phyloP scores from a whole-genome alignment of 73 alveolate species.

The Stentor coeruleus region DNA sequence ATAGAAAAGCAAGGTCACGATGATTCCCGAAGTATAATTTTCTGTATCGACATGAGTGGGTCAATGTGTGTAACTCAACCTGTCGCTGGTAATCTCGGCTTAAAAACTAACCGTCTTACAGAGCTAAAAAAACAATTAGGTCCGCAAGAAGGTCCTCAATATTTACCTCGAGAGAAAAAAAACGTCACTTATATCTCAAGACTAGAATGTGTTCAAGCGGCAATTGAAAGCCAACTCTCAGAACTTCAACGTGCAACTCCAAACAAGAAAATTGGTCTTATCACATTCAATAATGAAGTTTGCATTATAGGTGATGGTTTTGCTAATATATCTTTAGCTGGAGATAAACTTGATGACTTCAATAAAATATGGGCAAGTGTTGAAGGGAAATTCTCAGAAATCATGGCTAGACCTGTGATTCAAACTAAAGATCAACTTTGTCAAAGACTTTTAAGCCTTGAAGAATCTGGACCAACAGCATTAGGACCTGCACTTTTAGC shows the following conservation, averaged over 20 bases:
- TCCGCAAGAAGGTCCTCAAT: slow-evolving; percentile 54
- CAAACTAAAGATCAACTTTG: slow-evolving; percentile 49
- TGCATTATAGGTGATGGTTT: slow-evolving; percentile 87
- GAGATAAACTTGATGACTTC: slow-evolving; percentile 65
- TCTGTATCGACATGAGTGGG: slow-evolving; percentile 87
- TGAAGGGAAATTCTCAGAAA: slow-evolving; percentile 36
- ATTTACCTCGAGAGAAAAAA: slow-evolving; percentile 47
- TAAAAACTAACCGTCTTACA: slow-evolving; percentile 28
- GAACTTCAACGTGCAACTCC: slow-evolving; percentile 66
- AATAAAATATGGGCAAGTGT: slow-evolving; percentile 45
- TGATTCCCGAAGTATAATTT: slow-evolving; percentile 45
- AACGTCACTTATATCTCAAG: slow-evolving; percentile 78
- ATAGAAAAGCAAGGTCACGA: slow-evolving; percentile 8
- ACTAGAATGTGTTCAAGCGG: slow-evolving; percentile 85
- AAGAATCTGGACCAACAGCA: slow-evolving; percentile 92
- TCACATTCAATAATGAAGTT: slow-evolving; percentile 84
- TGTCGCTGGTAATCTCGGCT: not conserved
- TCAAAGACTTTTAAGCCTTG: slow-evolving; percentile 44
- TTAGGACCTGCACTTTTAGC: slow-evolving; percentile 88
- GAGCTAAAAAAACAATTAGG: slow-evolving; percentile 38
- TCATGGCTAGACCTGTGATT: slow-evolving; percentile 50
- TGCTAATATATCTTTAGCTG: slow-evolving; percentile 55
- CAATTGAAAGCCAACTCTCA: slow-evolving; percentile 70
- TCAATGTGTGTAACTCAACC: slow-evolving; percentile 77
- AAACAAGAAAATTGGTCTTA: slow-evolving; percentile 81